A percentile compares a stretch with the other conserved stretches of the same genome.
Conservation (phyloP, 2,329 filamentous ascomycete species). For the Neocatenulostroma microsporum region DNA sequence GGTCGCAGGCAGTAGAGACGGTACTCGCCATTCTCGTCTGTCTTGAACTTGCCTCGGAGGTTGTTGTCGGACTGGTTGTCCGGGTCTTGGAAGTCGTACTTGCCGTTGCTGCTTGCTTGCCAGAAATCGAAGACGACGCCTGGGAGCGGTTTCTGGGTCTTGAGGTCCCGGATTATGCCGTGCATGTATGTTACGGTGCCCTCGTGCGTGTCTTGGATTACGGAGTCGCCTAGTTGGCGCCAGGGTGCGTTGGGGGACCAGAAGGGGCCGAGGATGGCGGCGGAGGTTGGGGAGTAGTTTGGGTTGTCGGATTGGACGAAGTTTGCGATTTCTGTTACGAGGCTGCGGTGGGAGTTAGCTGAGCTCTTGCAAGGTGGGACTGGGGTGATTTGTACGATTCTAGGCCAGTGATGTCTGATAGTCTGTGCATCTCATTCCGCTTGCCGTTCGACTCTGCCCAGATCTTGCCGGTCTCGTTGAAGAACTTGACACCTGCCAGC, state of each 20-base stretch:
- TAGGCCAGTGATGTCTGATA: slow-evolving; percentile 52
- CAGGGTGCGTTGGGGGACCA: slow-evolving; percentile 67
- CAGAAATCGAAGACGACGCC: slow-evolving; percentile 66
- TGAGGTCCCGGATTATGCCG: slow-evolving; percentile 51
- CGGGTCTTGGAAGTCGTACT: slow-evolving; percentile 55
- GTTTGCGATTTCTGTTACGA: slow-evolving; percentile 75
- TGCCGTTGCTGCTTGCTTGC: slow-evolving; percentile 64
- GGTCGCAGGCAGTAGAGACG: slow-evolving; percentile 36
- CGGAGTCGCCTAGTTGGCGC: slow-evolving; percentile 58
- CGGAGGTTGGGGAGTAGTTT: slow-evolving; percentile 51
- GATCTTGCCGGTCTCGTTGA: slow-evolving; percentile 57
- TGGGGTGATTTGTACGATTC: too few species aligned
- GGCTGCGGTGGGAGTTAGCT: too few species aligned
- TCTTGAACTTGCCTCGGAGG: slow-evolving; percentile 63
- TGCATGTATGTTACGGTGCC: slow-evolving; percentile 44
- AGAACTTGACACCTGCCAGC: slow-evolving; percentile 45
- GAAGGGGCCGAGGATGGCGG: slow-evolving; percentile 78
- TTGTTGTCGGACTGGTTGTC: slow-evolving; percentile 66
- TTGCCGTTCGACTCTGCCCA: slow-evolving; percentile 47
- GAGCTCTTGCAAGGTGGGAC: too few species aligned
- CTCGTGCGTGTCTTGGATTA: slow-evolving; percentile 28
- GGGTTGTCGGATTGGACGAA: slow-evolving; percentile 49
- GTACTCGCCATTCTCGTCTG: slow-evolving; percentile 58
- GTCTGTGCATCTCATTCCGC: slow-evolving; percentile 56
- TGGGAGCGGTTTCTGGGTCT: slow-evolving; percentile 56